Evolutionary conservation across 352 stramenopile species (phyloP).

Genomic region (Phytophthora macrochlamydospora): DNA sequence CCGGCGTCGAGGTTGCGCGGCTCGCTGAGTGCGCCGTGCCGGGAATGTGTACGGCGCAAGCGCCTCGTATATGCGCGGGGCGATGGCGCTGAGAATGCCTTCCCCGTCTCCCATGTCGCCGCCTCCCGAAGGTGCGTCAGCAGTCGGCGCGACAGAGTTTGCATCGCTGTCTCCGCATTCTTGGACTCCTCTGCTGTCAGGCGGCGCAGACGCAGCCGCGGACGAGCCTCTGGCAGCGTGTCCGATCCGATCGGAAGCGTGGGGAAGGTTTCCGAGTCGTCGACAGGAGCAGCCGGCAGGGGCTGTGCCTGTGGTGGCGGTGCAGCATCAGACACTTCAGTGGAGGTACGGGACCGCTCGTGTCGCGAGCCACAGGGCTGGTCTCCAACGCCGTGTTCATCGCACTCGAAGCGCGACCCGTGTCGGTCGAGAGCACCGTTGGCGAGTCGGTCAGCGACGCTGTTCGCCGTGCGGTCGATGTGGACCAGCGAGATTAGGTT

Average conservation of each 20-base stretch:
- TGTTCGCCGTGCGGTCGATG: slow-evolving; percentile 29
- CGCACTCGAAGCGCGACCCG: background rate
- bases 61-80: background rate
- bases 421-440: slow-evolving; percentile 6
- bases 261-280: background rate
- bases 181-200: background rate
- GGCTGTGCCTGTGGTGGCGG: background rate
- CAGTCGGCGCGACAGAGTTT: background rate
- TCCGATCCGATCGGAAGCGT: background rate
- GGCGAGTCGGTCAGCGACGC: slow-evolving; percentile 20
- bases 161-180: background rate
- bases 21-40: background rate
- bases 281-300: background rate
- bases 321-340: too few species aligned
- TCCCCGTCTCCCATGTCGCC: background rate
- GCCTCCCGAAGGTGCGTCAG: background rate
- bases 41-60: background rate
- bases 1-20: background rate
- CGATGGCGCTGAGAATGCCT: background rate
- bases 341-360: too few species aligned
- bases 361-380: too few species aligned
- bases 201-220: background rate
- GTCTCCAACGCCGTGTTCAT: background rate
- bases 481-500: slow-evolving; percentile 1
- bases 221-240: background rate